Evolutionary conservation across 768 basidiomycete species (phyloP).

Genomic region (Amyloporia xantha): DNA sequence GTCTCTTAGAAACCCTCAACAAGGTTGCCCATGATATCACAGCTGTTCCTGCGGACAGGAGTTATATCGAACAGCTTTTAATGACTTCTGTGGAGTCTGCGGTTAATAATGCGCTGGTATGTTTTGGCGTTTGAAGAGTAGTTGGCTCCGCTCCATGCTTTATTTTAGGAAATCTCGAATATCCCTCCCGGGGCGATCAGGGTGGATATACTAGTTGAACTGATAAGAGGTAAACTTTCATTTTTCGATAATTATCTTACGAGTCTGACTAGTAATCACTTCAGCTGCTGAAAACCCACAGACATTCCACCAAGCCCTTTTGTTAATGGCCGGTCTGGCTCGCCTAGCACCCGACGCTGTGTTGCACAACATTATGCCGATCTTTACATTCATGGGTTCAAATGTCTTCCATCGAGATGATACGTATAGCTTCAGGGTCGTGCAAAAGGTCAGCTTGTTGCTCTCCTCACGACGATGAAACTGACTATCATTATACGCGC

Average conservation of each 20-base stretch:
- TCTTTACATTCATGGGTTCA: constrained; percentile 99
- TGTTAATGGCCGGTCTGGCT: constrained; percentile 81
- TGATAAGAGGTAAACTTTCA: constrained; percentile 60
- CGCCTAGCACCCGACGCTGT: constrained; percentile 85
- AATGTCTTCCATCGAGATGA: constrained; percentile 96
- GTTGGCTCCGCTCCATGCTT: neutral
- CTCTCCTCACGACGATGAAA: neutral
- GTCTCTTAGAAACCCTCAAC: constrained; percentile 66
- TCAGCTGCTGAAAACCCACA: constrained; percentile 87
- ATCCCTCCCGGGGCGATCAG: constrained; percentile 55
- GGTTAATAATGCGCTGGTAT: constrained; percentile 50
- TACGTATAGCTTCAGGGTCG: constrained; percentile 89
- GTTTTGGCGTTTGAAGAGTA: constrained; percentile 7
- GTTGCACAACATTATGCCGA: constrained; percentile 92
- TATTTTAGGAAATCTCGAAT: constrained; percentile 43
- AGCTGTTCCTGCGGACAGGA: constrained; percentile 54
- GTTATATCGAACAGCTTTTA: constrained; percentile 76
- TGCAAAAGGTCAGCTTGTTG: constrained; percentile 64
- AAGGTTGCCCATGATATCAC: constrained; percentile 53
- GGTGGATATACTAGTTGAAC: constrained; percentile 80
- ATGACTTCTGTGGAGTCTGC: constrained; percentile 74
- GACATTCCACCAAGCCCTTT: constrained; percentile 86
- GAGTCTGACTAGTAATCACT: neutral
- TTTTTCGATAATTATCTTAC: constrained; percentile 3
- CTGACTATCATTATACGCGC: neutral